Evolutionary conservation across 2,329 filamentous ascomycete species (phyloP).

Genomic region (Aspergillus latus): DNA sequence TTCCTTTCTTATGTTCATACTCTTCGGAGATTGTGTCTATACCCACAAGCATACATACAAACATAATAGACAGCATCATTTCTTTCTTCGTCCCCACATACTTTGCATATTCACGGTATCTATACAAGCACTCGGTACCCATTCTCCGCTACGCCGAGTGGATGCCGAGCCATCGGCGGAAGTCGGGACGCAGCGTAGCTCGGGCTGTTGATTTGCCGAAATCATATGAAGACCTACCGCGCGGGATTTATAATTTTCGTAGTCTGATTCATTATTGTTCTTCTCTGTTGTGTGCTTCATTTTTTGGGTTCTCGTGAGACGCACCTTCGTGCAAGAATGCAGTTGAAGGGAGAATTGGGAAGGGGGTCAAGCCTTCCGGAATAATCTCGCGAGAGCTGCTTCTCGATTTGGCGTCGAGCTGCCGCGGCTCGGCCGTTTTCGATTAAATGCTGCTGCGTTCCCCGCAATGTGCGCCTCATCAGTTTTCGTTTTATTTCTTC

Average conservation of each 20-base stretch:
- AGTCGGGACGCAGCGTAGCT: constrained; percentile 19
- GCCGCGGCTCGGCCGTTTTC: constrained; percentile 13
- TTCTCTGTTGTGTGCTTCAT: constrained; percentile 3
- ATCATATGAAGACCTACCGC: constrained; percentile 6
- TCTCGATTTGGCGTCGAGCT: background rate
- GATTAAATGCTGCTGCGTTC: background rate
- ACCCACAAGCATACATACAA: background rate
- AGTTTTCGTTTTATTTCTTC: background rate
- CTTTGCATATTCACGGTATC: too few species aligned
- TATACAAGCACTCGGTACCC: too few species aligned
- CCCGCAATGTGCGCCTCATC: background rate
- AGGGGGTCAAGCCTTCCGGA: background rate
- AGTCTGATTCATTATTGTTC: constrained; percentile 10
- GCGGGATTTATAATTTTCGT: constrained; percentile 6
- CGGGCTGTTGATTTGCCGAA: constrained; percentile 23
- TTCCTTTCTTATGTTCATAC: background rate
- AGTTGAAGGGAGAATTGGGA: background rate
- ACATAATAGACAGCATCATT: background rate
- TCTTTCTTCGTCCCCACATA: background rate
- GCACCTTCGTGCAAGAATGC: too few species aligned
- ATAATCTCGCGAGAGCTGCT: background rate
- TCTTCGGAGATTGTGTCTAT: background rate
- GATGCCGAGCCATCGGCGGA: constrained; percentile 22
- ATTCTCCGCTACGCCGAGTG: constrained; percentile 16
- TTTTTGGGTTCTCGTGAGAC: background rate